Base-by-base conservation (phyloP, 2,329 filamentous ascomycete species). In the Coniochaeta prunicola region DNA sequence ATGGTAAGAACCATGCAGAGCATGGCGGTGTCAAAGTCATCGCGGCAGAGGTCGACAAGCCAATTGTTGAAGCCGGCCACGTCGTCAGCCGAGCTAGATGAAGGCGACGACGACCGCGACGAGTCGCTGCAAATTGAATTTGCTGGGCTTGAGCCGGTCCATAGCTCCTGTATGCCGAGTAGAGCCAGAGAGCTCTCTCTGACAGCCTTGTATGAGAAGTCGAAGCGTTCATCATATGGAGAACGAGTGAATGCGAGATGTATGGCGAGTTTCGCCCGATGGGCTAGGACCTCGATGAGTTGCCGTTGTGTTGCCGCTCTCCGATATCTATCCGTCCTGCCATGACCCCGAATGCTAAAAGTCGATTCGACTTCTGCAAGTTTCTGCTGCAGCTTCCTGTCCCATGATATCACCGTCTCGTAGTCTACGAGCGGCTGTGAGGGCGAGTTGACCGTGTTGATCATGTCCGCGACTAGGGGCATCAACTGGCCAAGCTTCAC, bases 401-500 rank as follows among this genome's bases (percentile, higher is more conserved):
- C 67, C 73, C 75, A 80, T n/a, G 71, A 73, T 2, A 76, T 62
- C 1, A 71, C 69, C 3, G 67, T 75, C 4, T 71, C 68, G 57
- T 74, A 76, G 40, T 74, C 66, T 26, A 68, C 59, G 2, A 61
- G 59, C 30, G 68, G 59, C 53, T 65, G 53, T 1, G 60, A 59
- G 1, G 65, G 61, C 0, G 66, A 64, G 60, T 69, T 70, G 28
- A 62, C 62, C 0, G 59, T 54, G 34, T 62, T 62, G 34, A 66
- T 59, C 10, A 68, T 59, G 17, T 61, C 54, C 34, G 57, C 45
- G 13, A 68, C 57, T 1, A 64, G 21, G 2, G 66, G 67, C 9
- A 69, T 28, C 17, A 67, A 15, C 3, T 57, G 24, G 17, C 63
- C 58, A 8, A 70, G 57, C 28, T 60, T 62, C 28, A 58, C 38